Evolutionary conservation across 768 basidiomycete genomes (phyloP).

Genomic region (Amanita fuliginea): DNA sequence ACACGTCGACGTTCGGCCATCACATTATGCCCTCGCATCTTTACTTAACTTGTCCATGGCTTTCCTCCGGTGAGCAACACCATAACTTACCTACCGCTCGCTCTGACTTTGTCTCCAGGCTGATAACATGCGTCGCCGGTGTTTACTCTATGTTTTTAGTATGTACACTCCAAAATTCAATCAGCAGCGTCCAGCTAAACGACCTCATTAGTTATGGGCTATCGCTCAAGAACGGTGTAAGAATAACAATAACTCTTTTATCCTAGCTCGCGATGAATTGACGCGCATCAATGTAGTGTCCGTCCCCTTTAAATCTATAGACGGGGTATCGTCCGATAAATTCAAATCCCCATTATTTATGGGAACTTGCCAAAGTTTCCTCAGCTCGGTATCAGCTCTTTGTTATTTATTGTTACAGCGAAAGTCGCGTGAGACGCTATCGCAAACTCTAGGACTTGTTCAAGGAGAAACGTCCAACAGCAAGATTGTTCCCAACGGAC

Average conservation of each 20-base stretch:
- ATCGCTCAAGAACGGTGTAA: slow-evolving; percentile 89
- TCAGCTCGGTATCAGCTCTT: slow-evolving; percentile 70
- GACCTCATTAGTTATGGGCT: slow-evolving; percentile 60
- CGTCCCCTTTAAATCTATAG: slow-evolving; percentile 68
- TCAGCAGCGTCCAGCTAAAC: slow-evolving; percentile 1
- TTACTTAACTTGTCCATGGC: not conserved
- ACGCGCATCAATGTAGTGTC: slow-evolving; percentile 64
- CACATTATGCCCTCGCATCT: not conserved
- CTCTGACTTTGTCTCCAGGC: slow-evolving; percentile 23
- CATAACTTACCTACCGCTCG: too few relatives aligned
- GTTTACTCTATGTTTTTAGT: slow-evolving; percentile 93
- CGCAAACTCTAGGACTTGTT: slow-evolving; percentile 53
- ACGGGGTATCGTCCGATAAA: slow-evolving; percentile 51
- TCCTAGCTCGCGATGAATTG: not conserved
- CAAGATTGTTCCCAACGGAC: slow-evolving; percentile 23
- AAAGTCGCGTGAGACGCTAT: slow-evolving; percentile 39
- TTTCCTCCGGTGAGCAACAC: not conserved
- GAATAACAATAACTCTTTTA: slow-evolving; percentile 11
- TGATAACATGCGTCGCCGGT: slow-evolving; percentile 69
- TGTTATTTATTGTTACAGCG: slow-evolving; percentile 60
- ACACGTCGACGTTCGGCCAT: slow-evolving; percentile 2
- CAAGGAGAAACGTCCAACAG: slow-evolving; percentile 16
- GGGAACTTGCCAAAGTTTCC: slow-evolving; percentile 73
- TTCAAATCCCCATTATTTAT: slow-evolving; percentile 83
- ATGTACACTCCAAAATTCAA: slow-evolving; percentile 15